phyloP scores from a whole-genome alignment of 768 basidiomycete species.

The Lentinus tigrinus region DNA sequence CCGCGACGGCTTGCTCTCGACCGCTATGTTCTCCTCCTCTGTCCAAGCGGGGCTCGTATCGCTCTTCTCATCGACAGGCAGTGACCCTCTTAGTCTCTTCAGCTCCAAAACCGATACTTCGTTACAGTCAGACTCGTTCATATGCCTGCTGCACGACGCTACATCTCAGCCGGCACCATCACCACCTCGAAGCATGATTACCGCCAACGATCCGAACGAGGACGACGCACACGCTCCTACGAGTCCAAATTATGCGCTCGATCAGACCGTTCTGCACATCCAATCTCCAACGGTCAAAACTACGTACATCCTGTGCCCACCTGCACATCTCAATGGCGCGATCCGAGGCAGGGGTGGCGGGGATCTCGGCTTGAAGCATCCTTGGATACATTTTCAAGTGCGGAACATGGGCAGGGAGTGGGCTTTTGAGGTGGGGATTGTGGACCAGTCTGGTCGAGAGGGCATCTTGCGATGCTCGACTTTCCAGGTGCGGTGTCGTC shows the following conservation, averaged over 20 bases:
- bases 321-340: slow-evolving; percentile 10
- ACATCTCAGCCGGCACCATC: slow-evolving; percentile 48
- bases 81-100: slow-evolving; percentile 61
- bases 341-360: slow-evolving; percentile 17
- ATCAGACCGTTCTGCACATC: slow-evolving; percentile 74
- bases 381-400: slow-evolving; percentile 77
- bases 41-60: slow-evolving; percentile 63
- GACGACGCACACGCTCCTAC: slow-evolving; percentile 15
- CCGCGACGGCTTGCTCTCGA: background rate
- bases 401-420: slow-evolving; percentile 66
- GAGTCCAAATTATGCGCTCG: slow-evolving; percentile 40
- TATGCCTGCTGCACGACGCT: slow-evolving; percentile 61
- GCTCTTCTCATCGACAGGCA: slow-evolving; percentile 71
- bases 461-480: slow-evolving; percentile 72
- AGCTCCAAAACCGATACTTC: slow-evolving; percentile 43
- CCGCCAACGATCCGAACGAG: slow-evolving; percentile 29
- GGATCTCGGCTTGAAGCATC: slow-evolving; percentile 59
- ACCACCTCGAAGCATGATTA: slow-evolving; percentile 46
- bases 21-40: slow-evolving; percentile 16
- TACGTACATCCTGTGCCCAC: slow-evolving; percentile 69
- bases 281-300: slow-evolving; percentile 72
- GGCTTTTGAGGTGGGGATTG: slow-evolving; percentile 74
- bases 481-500: slow-evolving; percentile 60
- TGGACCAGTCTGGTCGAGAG: slow-evolving; percentile 57
- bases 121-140: slow-evolving; percentile 60